Percentiles rank a stretch among this genome's conserved stretches.
These are phyloP conservation scores for Alternaria brassicicola DNA, from an alignment of 2,329 filamentous ascomycete species.

Conservation along the genomic window DNA sequence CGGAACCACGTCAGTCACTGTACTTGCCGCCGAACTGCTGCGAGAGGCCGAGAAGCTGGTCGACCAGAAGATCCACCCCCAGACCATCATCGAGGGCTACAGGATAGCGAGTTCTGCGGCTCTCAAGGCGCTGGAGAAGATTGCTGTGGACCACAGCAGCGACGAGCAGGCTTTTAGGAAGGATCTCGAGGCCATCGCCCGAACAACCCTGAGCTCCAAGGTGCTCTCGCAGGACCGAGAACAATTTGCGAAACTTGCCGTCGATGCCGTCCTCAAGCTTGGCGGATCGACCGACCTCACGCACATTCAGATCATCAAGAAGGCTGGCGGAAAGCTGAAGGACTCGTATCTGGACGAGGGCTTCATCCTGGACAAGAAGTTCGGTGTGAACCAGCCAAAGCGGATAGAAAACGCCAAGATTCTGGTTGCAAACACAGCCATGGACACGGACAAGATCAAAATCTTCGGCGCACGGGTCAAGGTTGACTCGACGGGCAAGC, in stretches of 20 bases:
- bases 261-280: conserved; percentile 88
- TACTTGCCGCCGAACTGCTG: conserved; percentile 91
- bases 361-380: conserved; percentile 99
- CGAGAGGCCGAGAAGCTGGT: conserved; percentile 97
- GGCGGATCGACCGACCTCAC: conserved; percentile 91
- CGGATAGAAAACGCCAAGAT: conserved; percentile 98
- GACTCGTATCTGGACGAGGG: conserved; percentile 98
- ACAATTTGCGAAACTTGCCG: conserved; percentile 87
- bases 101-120: conserved; percentile 94
- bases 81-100: conserved; percentile 99
- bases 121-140: conserved; percentile 79
- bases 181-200: conserved; percentile 87
- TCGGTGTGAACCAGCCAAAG: conserved; percentile 98
- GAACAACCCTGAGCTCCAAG: conserved; percentile 96
- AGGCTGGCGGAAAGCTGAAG: conserved; percentile 94
- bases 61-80: conserved; percentile 97
- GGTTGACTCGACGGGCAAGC: conserved; percentile 92
- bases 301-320: conserved; percentile 99
- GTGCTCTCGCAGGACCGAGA: conserved; percentile 92
- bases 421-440: conserved; percentile 94
- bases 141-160: conserved; percentile 87
- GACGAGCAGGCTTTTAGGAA: conserved; percentile 83
- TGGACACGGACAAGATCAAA: conserved; percentile 99
- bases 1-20: conserved; percentile 96
- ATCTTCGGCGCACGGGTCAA: conserved; percentile 98